These are phyloP conservation scores for Buddleja alternifolia DNA, from an alignment of 257 asterid species.

Conservation along the genomic window DNA sequence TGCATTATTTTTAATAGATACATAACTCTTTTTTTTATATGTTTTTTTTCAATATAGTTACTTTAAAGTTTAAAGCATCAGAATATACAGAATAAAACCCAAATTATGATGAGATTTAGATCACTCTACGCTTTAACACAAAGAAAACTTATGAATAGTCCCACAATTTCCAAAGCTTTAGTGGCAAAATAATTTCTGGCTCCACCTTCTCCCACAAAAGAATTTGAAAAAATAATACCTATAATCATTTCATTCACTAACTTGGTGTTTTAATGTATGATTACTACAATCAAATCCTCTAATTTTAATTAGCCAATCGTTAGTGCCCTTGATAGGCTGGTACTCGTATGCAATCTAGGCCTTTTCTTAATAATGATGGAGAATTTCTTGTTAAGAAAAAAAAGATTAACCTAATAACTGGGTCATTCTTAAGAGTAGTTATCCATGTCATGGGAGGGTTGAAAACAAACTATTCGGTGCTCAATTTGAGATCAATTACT, in stretches of 20 bases:
- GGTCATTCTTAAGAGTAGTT: too few species aligned
- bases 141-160: conserved; percentile 41
- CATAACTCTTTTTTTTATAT: too few species aligned
- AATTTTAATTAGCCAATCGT: conserved; percentile 3
- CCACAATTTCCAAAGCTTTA: conserved; percentile 35
- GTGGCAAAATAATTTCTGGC: conserved; percentile 32
- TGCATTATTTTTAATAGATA: too few species aligned
- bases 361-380: conserved; percentile 19
- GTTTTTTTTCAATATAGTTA: too few species aligned
- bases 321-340: conserved; percentile 28
- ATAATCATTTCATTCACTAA: conserved; percentile 40
- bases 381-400: neutral
- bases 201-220: conserved; percentile 26
- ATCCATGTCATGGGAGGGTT: too few species aligned
- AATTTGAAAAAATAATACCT: conserved; percentile 27
- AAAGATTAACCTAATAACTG: too few species aligned
- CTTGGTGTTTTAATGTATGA: neutral
- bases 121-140: conserved; percentile 39
- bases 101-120: conserved; percentile 35
- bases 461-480: too few species aligned
- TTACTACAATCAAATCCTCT: neutral
- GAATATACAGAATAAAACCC: neutral
- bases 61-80: too few species aligned
- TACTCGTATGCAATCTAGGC: conserved; percentile 24
- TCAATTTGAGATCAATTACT: too few species aligned